Percentiles rank a stretch among this genome's conserved stretches.
phyloP scores from a whole-genome alignment of 1,139 yeast species.

The Zygosaccharomyces sapae region DNA sequence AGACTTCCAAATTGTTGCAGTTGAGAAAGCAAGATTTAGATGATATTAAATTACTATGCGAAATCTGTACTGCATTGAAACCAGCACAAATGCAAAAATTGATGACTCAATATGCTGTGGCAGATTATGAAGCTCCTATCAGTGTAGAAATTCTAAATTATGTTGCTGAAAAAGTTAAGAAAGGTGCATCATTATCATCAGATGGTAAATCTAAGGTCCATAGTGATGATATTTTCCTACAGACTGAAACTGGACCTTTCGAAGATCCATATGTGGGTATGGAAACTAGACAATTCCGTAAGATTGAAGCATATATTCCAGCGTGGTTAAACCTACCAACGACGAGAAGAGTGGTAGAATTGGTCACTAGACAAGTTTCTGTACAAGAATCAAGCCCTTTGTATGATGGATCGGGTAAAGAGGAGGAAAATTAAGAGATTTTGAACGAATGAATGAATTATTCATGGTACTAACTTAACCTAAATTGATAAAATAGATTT shows the following conservation, averaged over 20 bases:
- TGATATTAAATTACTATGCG: conserved; percentile 89
- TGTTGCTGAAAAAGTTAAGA: conserved; percentile 80
- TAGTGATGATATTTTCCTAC: conserved; percentile 53
- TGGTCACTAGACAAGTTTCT: conserved; percentile 76
- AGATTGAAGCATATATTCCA: conserved; percentile 95
- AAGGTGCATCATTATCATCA: conserved; percentile 44
- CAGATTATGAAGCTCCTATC: conserved; percentile 96
- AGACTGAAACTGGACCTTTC: conserved; percentile 68
- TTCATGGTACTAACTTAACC: conserved; percentile 2
- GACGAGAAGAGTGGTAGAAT: conserved; percentile 80
- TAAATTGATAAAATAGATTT: conserved; percentile 1
- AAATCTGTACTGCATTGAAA: conserved; percentile 91
- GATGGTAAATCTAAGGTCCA: conserved; percentile 43
- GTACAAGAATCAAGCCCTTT: conserved; percentile 33
- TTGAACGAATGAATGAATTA: conserved; percentile 6
- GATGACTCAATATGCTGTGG: conserved; percentile 82
- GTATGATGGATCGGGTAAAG: conserved; percentile 9
- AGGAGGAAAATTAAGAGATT: conserved; percentile 5
- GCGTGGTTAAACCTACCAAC: conserved; percentile 89
- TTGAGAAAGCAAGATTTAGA: conserved; percentile 84
- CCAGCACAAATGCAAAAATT: conserved; percentile 93
- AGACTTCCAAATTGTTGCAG: conserved; percentile 90
- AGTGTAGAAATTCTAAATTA: conserved; percentile 77
- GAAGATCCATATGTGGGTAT: conserved; percentile 85
- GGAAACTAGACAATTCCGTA: conserved; percentile 77